phyloP scores from a whole-genome alignment of 768 basidiomycete species.

The Leucosporidium creatinivorum region DNA sequence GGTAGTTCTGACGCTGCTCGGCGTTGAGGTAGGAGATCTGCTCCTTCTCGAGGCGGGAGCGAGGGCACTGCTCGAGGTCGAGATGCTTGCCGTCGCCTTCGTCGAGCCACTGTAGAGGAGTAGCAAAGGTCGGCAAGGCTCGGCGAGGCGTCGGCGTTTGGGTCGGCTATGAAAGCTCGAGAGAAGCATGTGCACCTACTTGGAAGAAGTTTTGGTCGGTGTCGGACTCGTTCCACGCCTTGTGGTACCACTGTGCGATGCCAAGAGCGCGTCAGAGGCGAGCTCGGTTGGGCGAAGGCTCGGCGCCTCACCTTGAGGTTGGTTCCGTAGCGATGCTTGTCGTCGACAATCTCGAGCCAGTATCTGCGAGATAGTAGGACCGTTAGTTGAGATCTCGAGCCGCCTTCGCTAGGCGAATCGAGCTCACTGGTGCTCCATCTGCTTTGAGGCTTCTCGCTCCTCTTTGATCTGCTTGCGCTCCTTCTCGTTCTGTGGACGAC shows the following conservation, averaged over 20 bases:
- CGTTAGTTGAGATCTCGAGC: neutral
- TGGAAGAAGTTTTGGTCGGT: slow-evolving; percentile 44
- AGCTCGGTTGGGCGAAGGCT: neutral
- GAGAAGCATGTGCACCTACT: slow-evolving; percentile 4
- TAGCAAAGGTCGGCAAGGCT: no score
- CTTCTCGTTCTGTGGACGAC: slow-evolving; percentile 5
- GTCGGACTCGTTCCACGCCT: slow-evolving; percentile 41
- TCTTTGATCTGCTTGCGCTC: slow-evolving; percentile 16
- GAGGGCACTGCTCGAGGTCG: slow-evolving; percentile 39
- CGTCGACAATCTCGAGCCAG: slow-evolving; percentile 21
- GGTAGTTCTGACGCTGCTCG: slow-evolving; percentile 42
- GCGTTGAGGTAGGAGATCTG: slow-evolving; percentile 39
- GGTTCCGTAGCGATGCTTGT: slow-evolving; percentile 28
- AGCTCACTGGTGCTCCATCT: slow-evolving; percentile 32
- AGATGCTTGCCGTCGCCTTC: slow-evolving; percentile 41
- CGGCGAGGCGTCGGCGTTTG: no score
- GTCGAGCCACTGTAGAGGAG: slow-evolving; percentile 39
- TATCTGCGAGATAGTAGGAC: neutral
- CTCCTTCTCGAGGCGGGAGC: slow-evolving; percentile 42
- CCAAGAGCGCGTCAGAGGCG: no score
- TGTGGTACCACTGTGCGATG: slow-evolving; percentile 1
- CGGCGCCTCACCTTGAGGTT: slow-evolving; percentile 26
- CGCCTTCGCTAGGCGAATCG: neutral
- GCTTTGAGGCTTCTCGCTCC: slow-evolving; percentile 12
- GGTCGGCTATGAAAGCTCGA: no score